Evolutionary conservation across 306 rosid genomes (phyloP).

Genomic region (Ziziphus jujuba): DNA sequence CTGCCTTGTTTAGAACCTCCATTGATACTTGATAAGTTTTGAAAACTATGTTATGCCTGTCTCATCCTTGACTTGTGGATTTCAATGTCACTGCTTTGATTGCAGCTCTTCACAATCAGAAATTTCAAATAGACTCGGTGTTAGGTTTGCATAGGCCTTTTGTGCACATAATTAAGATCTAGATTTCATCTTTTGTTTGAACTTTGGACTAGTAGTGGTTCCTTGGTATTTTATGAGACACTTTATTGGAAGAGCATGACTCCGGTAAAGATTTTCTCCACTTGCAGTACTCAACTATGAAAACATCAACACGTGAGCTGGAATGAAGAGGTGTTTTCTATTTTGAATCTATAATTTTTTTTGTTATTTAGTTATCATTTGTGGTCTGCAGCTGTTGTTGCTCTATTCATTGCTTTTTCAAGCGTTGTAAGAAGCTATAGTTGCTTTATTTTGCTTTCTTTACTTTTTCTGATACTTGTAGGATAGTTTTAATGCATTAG

Average conservation of each 20-base stretch:
- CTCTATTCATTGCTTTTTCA: not conserved
- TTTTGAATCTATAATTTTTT: not conserved
- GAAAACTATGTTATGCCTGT: not conserved
- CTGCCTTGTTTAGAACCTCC: no score
- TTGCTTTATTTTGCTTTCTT: not conserved
- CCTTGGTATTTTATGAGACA: no score
- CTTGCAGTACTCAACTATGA: not conserved
- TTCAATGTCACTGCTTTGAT: constrained; percentile 1
- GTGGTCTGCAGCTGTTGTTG: not conserved
- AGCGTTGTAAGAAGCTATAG: not conserved
- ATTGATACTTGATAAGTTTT: not conserved
- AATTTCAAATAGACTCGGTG: not conserved
- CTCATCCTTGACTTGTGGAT: not conserved
- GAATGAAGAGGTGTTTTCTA: not conserved
- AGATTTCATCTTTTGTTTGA: no score
- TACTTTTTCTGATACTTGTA: not conserved
- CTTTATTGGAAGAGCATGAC: not conserved
- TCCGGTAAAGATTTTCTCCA: not conserved
- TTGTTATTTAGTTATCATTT: not conserved
- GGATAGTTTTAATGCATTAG: not conserved
- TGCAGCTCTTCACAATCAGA: constrained; percentile 4
- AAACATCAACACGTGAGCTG: not conserved
- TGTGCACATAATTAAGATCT: no score
- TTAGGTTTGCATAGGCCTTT: not conserved
- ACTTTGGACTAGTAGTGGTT: no score